Conservation (phyloP, 352 stramenopile species). For the Phytophthora nicotianae region DNA sequence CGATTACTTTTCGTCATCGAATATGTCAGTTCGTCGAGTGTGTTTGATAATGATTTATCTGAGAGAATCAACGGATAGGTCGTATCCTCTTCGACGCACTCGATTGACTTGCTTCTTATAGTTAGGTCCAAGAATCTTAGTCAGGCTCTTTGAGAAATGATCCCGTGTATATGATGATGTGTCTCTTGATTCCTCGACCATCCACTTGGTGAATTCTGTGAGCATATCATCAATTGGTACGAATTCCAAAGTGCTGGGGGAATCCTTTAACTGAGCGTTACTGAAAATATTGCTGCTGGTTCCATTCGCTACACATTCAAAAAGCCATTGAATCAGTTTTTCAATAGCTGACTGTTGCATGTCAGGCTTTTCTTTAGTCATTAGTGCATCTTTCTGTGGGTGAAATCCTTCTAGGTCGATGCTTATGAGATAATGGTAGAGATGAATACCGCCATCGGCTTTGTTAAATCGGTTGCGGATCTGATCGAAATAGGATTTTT, state of each 20-base stretch:
- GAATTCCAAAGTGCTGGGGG: slow-evolving; percentile 1
- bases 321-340: slow-evolving; percentile 5
- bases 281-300: slow-evolving; percentile 3
- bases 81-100: slow-evolving; percentile 5
- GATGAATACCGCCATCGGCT: slow-evolving; percentile 1
- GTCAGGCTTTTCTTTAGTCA: slow-evolving; percentile 5
- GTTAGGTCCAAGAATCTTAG: slow-evolving; percentile 5
- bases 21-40: slow-evolving; percentile 3
- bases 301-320: slow-evolving; percentile 4
- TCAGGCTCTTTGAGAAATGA: slow-evolving; percentile 4
- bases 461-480: background rate
- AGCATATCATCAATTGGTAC: slow-evolving; percentile 5
- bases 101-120: slow-evolving; percentile 4
- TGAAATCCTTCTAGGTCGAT: slow-evolving; percentile 3
- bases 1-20: slow-evolving; percentile 3
- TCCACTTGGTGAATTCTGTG: slow-evolving; percentile 1
- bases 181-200: slow-evolving; percentile 2
- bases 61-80: slow-evolving; percentile 3
- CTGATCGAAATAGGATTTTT: background rate
- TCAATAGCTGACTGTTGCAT: slow-evolving; percentile 4
- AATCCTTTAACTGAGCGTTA: background rate
- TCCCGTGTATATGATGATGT: slow-evolving; percentile 6
- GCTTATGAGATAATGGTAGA: slow-evolving; percentile 1
- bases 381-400: no score
- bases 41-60: slow-evolving; percentile 4